Conservation (phyloP, 345 rosid species). For the Eutrema japonicum region DNA sequence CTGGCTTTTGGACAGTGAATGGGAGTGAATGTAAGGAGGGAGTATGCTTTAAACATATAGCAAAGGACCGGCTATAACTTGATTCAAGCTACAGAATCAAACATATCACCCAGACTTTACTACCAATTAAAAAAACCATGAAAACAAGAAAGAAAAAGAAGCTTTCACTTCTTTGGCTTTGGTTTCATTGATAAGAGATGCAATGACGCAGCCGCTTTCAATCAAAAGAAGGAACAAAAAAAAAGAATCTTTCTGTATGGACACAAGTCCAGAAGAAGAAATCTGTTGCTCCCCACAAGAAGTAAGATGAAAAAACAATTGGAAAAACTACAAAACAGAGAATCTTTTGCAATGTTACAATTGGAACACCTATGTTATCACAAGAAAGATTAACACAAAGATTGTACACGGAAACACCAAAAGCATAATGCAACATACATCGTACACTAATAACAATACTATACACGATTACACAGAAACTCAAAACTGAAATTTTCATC, state of each 20-base stretch:
- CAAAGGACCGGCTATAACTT: neutral
- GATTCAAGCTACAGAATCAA: neutral
- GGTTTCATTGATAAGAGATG: neutral
- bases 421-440: neutral
- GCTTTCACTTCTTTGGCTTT: conserved; percentile 8
- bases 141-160: conserved; percentile 7
- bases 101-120: neutral
- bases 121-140: neutral
- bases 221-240: neutral
- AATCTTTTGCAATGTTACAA: neutral
- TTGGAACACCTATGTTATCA: neutral
- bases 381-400: neutral
- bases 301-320: conserved; percentile 5
- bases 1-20: neutral
- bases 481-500: neutral
- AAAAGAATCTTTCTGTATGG: neutral
- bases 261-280: conserved; percentile 11
- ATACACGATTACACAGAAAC: neutral
- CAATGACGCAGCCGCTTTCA: conserved; percentile 11
- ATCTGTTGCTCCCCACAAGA: conserved; percentile 4
- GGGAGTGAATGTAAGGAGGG: neutral
- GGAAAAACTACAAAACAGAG: conserved; percentile 1
- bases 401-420: neutral
- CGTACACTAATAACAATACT: neutral
- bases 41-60: no score